Conservation (phyloP, 2,329 filamentous ascomycete genomes). For the Calonectria pseudoreteaudii region DNA sequence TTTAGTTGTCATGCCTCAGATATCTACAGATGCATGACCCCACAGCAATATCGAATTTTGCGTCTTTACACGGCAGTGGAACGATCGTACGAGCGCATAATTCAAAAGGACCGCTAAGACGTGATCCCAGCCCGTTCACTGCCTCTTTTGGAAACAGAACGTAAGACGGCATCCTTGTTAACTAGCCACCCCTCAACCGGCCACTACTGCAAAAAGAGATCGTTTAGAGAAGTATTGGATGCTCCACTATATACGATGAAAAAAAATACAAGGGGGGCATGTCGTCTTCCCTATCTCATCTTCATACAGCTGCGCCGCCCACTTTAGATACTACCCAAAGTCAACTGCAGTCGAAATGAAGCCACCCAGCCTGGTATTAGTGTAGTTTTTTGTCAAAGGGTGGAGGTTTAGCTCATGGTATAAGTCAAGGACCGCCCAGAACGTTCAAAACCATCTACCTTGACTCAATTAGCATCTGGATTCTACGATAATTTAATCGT, state of each 20-base stretch:
- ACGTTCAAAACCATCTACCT: neutral
- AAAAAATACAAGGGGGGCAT: neutral
- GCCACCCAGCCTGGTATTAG: neutral
- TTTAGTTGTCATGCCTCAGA: neutral
- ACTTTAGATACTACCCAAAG: slow-evolving; percentile 18
- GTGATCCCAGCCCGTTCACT: neutral
- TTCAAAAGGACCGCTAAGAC: slow-evolving; percentile 1
- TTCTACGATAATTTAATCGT: neutral
- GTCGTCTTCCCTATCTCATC: neutral
- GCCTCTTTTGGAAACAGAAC: slow-evolving; percentile 15
- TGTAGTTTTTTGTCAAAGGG: neutral
- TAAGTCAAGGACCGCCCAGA: neutral
- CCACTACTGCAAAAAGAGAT: neutral
- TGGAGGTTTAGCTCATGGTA: neutral
- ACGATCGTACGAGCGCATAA: neutral
- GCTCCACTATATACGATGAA: neutral
- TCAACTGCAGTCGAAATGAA: slow-evolving; percentile 6
- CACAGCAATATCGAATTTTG: neutral
- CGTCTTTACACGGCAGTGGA: neutral
- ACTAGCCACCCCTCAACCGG: neutral
- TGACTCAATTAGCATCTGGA: neutral
- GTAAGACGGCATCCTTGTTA: neutral
- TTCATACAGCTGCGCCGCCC: neutral
- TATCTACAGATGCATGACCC: neutral
- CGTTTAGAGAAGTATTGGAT: neutral